phyloP scores from a whole-genome alignment of 805 yeast species.

The Lachancea thermotolerans region DNA sequence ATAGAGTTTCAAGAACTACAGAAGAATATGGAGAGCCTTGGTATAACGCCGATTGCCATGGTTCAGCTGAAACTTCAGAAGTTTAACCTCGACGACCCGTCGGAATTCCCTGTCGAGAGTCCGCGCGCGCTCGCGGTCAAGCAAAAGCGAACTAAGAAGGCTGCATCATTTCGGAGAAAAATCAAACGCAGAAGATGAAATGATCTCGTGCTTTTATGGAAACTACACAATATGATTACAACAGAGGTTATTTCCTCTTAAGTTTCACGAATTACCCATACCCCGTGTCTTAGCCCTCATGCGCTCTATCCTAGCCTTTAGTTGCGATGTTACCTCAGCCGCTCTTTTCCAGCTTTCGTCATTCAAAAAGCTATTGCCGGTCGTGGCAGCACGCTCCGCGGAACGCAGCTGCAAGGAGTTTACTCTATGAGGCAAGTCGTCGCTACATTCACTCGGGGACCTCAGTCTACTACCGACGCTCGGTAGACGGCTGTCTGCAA shows the following conservation, averaged over 20 bases:
- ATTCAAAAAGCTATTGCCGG: constrained; percentile 32
- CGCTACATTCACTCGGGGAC: constrained; percentile 30
- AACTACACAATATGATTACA: constrained; percentile 1
- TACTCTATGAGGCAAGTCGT: constrained; percentile 27
- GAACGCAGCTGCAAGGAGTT: constrained; percentile 20
- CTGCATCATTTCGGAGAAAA: background rate
- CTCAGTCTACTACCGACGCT: constrained; percentile 30
- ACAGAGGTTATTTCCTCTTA: background rate
- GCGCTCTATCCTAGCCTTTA: constrained; percentile 80
- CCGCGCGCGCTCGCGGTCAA: constrained; percentile 3
- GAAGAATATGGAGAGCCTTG: constrained; percentile 1
- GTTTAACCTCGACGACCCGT: constrained; percentile 4
- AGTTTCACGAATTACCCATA: constrained; percentile 4
- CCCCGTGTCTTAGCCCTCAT: constrained; percentile 62
- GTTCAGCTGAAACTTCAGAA: constrained; percentile 2
- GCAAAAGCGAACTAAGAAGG: constrained; percentile 1
- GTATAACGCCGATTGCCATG: constrained; percentile 5
- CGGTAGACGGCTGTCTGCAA: constrained; percentile 1
- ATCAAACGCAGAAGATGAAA: background rate
- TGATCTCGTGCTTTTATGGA: background rate
- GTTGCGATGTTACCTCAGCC: constrained; percentile 79
- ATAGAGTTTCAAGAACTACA: constrained; percentile 2
- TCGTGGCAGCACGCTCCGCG: background rate
- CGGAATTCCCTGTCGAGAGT: constrained; percentile 1
- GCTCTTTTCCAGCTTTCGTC: constrained; percentile 83